phyloP scores from a whole-genome alignment of 2,329 filamentous ascomycete genomes.

The Hypoxylon sp. region DNA sequence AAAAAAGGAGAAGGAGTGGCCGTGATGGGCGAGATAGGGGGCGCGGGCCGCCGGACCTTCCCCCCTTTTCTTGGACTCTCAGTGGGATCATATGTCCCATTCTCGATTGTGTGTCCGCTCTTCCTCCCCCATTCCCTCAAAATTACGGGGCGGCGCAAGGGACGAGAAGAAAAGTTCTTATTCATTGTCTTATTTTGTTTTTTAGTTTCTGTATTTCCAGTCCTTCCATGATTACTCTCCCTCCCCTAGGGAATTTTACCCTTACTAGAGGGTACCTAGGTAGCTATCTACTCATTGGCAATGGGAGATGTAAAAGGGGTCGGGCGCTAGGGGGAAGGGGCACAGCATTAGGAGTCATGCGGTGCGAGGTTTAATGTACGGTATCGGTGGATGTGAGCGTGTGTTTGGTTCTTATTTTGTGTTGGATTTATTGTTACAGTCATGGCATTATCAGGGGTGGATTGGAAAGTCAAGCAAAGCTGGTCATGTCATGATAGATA shows the following conservation, averaged over 20 bases:
- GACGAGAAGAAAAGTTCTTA: constrained; percentile 40
- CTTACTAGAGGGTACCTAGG: constrained; percentile 2
- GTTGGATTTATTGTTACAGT: constrained; percentile 21
- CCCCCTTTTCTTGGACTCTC: constrained; percentile 16
- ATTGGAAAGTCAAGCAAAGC: constrained; percentile 12
- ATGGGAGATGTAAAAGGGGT: constrained; percentile 4
- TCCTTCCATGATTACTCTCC: background rate
- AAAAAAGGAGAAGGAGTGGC: background rate
- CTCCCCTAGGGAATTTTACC: background rate
- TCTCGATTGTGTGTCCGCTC: constrained; percentile 18
- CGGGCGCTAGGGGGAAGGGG: constrained; percentile 8
- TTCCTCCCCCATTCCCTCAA: background rate
- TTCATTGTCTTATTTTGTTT: constrained; percentile 20
- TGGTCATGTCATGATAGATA: constrained; percentile 33
- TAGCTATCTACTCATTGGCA: constrained; percentile 5
- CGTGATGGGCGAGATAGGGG: constrained; percentile 7
- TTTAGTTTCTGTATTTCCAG: constrained; percentile 7
- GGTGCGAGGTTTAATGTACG: constrained; percentile 34
- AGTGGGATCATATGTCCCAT: constrained; percentile 4
- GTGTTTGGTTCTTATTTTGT: constrained; percentile 36
- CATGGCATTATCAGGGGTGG: constrained; percentile 6
- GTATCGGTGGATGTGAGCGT: constrained; percentile 30
- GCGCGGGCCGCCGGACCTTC: constrained; percentile 6
- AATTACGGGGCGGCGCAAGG: constrained; percentile 33
- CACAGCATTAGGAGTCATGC: constrained; percentile 17